phyloP scores from a whole-genome alignment of 176 grass and related monocot genomes.

The Tillandsia leiboldiana region DNA sequence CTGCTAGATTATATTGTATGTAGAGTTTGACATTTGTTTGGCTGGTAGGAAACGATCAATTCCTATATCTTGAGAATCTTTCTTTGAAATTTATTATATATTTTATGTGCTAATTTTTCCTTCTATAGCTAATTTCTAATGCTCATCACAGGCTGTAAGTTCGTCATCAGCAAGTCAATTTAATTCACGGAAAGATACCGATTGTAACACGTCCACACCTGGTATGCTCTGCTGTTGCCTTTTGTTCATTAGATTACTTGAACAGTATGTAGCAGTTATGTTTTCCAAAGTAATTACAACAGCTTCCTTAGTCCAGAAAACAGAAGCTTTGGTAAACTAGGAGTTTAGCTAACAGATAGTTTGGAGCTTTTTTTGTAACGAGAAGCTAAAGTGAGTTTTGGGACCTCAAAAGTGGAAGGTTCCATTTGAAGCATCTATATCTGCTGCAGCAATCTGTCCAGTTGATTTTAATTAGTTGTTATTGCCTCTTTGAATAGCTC shows the following conservation, averaged over 20 bases:
- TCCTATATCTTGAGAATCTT: not conserved
- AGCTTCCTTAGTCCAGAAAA: no score
- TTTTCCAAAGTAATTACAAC: not conserved
- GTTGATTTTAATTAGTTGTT: no score
- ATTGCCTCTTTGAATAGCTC: no score
- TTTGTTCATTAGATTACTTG: not conserved
- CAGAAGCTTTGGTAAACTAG: no score
- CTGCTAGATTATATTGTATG: not conserved
- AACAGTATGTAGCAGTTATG: not conserved
- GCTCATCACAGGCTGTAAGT: constrained; percentile 37
- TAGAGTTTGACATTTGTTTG: not conserved
- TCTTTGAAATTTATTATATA: not conserved
- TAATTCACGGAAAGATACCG: constrained; percentile 34
- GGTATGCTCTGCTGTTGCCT: constrained; percentile 33
- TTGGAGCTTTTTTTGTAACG: no score
- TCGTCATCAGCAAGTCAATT: constrained; percentile 29
- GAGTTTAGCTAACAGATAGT: no score
- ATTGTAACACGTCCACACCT: constrained; percentile 26
- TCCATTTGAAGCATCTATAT: no score
- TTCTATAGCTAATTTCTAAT: constrained; percentile 23
- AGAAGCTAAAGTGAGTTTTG: no score
- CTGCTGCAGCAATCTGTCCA: no score
- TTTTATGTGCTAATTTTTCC: not conserved
- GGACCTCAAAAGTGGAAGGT: no score
- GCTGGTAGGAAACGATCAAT: not conserved